Evolutionary conservation across 257 asterid species (phyloP), one percentile per base, ranked within the genome.

Genomic region (Ilex aquifolium): DNA sequence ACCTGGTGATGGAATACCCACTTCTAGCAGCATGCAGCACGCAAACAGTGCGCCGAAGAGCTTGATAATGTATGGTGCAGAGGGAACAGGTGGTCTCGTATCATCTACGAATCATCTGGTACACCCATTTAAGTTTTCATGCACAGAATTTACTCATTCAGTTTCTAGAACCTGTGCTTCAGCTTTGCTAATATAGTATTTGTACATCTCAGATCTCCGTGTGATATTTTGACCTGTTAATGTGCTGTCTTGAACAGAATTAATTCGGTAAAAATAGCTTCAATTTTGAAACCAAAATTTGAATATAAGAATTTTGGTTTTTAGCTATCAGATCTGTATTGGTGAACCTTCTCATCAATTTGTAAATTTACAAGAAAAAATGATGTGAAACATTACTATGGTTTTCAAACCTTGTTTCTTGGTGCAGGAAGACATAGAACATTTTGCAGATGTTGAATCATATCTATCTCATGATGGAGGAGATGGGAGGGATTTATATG

Each of bases 71-170:
- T 90, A 90, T 31, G 89, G 93, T 76, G 79, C 86, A n/a, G 99
- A 87, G 11, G 96, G 88, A 80, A 79, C 97, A 36, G 92, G 95
- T 69, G 99, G 90, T 57, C 77, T 93, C 75, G 90, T 94, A 51
- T 84, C 97, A 66, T 83, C 99, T 66, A 71, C 95, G 10, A 90
- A 90, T 79, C 96, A 88, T 77, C 89, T 94, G 71, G 99, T 94
- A 83, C 69, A 83, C 2, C 42, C 5, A 36, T 4, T 36, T 36
- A 4, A 36, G 42, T 36, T 36, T 36, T 36, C 8, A 36, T 36
- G 42, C 8, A 36, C 42, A 36, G 42, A 36, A 36, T 4, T 36
- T 36, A 36, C 42, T 36, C 8, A 8, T 36, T 36, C 8, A 4
- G 42, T 36, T 36, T 36, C 42, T 36, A 4, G 42, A 0, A 36